Percentiles rank a stretch among this genome's conserved stretches.
phyloP scores from a whole-genome alignment of 1,284 basidiomycete genomes.

The Xerocomus amazonicus region DNA sequence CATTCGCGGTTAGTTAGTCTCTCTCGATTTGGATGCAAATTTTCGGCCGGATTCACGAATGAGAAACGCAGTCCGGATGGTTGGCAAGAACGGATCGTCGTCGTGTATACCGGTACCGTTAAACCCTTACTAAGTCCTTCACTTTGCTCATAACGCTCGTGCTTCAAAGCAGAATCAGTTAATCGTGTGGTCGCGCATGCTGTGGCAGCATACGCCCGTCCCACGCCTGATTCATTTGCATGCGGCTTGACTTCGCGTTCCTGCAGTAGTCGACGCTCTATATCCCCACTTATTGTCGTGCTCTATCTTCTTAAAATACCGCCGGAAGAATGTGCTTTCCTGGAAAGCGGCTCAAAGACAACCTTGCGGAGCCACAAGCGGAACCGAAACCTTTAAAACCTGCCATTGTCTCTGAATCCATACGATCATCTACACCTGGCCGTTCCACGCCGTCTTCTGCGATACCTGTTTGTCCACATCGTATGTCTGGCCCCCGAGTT shows the following conservation, averaged over 20 bases:
- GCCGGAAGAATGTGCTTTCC: slow-evolving; percentile 40
- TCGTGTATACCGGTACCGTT: slow-evolving; percentile 3
- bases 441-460: neutral
- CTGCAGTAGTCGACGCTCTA: neutral
- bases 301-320: slow-evolving; percentile 1
- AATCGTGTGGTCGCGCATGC: slow-evolving; percentile 14
- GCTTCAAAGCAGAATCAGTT: slow-evolving; percentile 10
- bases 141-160: slow-evolving; percentile 3
- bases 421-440: slow-evolving; percentile 9
- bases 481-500: slow-evolving; percentile 49
- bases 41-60: neutral
- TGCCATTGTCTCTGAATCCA: slow-evolving; percentile 4
- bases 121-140: neutral
- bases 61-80: neutral
- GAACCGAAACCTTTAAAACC: slow-evolving; percentile 19
- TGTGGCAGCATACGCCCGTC: slow-evolving; percentile 20
- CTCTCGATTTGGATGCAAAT: slow-evolving; percentile 7
- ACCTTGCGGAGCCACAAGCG: slow-evolving; percentile 28
- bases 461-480: neutral
- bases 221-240: neutral
- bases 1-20: neutral
- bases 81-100: neutral
- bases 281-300: slow-evolving; percentile 7
- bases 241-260: neutral
- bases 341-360: slow-evolving; percentile 37